Base-by-base conservation (phyloP, 352 stramenopile species). In the Phytophthora chlamydospora region DNA sequence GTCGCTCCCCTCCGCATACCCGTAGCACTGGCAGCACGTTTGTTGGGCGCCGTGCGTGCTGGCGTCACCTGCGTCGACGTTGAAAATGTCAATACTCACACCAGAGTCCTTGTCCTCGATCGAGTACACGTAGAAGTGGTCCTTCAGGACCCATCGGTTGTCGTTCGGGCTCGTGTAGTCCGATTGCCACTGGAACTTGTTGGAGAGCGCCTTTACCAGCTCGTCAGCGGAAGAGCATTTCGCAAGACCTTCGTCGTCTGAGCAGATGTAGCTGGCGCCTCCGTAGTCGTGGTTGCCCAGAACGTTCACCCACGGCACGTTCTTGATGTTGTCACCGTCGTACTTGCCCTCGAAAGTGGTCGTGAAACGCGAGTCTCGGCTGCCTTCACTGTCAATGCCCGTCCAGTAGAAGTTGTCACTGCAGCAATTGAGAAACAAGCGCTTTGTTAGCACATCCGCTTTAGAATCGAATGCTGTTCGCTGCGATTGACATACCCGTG, bases 351-450 rank as follows among this genome's bases (percentile, higher is more conserved):
- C 84, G 47, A 93, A 93, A 21, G 79, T 90, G 27, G 70, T 70
- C 38, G 78, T 59, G 52, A 93, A 93, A n/a, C 81, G 84, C 31
- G 78, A 71, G 44, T 77, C 62, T 14, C 64, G 70, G 24, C 80
- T 81, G 8, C 56, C 59, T 53, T 71, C 64, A 16, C 58, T 68
- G 44, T 83, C 73, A 33, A 93, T 70, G 16, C 84, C 84, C 59
- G 87, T 85, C 84, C 84, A 93, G 71, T 93, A 93, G 47, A 93
- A 93, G 70, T 90, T 93, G 69, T 93, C 84, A 38, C 76, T 79
- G 44, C 13, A 63, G 34, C 29, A 47, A 33, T 6, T 35, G 19
- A 12, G 17, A 44, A 24, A 38, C 29, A 49, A 56, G 5, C 11
- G 19, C 12, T 16, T 40, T 32, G 43, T 52, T 48, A 60, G 49